Evolutionary conservation across 176 grass and related monocot species (phyloP).

Genomic region (Cenchrus fungigraminus): DNA sequence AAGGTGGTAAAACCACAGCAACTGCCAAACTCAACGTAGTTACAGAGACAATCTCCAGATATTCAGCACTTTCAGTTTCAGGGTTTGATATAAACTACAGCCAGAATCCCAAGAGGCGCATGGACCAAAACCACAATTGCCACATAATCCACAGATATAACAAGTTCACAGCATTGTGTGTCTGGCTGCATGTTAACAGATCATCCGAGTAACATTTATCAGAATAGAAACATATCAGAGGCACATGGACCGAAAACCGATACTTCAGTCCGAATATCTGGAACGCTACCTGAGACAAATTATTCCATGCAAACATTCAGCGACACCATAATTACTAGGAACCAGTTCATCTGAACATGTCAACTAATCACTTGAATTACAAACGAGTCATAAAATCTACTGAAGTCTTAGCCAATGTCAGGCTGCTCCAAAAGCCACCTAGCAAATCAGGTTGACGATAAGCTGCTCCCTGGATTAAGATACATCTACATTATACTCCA

Average conservation of each 20-base stretch:
- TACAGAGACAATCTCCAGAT: background rate
- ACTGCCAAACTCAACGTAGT: background rate
- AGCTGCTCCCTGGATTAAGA: background rate
- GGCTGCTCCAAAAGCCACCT: background rate
- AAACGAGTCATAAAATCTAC: background rate
- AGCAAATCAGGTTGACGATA: background rate
- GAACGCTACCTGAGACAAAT: background rate
- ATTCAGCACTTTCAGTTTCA: background rate
- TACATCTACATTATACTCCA: conserved; percentile 18
- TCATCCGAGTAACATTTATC: background rate
- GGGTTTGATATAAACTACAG: background rate
- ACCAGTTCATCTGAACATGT: background rate
- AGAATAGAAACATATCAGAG: background rate
- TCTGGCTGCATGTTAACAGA: background rate
- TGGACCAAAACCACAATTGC: background rate
- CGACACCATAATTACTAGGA: background rate
- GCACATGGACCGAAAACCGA: background rate
- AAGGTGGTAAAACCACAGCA: background rate
- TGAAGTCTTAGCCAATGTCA: no score
- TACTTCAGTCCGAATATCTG: background rate
- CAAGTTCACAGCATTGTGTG: background rate
- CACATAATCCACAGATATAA: background rate
- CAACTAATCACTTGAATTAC: no score
- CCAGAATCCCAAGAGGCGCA: background rate
- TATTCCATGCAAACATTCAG: background rate